Percentiles rank a stretch among this genome's conserved stretches.
Evolutionary conservation across 805 yeast species (phyloP).

Genomic region (Tetrapisispora namnaoensis): DNA sequence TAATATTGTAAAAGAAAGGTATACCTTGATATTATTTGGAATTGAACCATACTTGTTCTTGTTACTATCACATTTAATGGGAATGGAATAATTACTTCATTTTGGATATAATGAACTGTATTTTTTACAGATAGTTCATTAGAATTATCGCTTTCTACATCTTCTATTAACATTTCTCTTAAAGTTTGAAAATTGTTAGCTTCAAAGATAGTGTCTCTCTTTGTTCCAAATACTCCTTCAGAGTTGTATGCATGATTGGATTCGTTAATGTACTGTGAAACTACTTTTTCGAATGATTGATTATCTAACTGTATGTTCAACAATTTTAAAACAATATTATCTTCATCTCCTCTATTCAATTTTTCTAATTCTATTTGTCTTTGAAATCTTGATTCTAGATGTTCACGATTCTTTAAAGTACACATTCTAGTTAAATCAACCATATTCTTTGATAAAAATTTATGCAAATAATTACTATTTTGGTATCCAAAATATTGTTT

Average conservation of each 20-base stretch:
- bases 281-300: constrained; percentile 14
- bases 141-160: constrained; percentile 23
- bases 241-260: background rate
- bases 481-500: constrained; percentile 40
- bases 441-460: constrained; percentile 17
- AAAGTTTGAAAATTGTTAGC: constrained; percentile 37
- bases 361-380: constrained; percentile 21
- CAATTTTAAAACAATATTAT: constrained; percentile 20
- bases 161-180: constrained; percentile 36
- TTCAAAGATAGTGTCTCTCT: constrained; percentile 30
- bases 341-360: background rate
- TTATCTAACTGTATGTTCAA: constrained; percentile 34
- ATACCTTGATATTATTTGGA: constrained; percentile 71
- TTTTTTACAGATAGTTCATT: constrained; percentile 12
- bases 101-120: constrained; percentile 41
- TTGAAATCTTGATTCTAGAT: constrained; percentile 20
- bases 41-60: constrained; percentile 61
- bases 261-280: constrained; percentile 10
- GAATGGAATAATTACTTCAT: constrained; percentile 64
- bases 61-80: constrained; percentile 74
- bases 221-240: constrained; percentile 1
- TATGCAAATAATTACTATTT: constrained; percentile 20
- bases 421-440: constrained; percentile 23
- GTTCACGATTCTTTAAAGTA: constrained; percentile 4
- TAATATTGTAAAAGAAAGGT: constrained; percentile 54